Base-by-base conservation (phyloP, 1,284 basidiomycete species). In the Ceratorhiza oryzae-sativae region DNA sequence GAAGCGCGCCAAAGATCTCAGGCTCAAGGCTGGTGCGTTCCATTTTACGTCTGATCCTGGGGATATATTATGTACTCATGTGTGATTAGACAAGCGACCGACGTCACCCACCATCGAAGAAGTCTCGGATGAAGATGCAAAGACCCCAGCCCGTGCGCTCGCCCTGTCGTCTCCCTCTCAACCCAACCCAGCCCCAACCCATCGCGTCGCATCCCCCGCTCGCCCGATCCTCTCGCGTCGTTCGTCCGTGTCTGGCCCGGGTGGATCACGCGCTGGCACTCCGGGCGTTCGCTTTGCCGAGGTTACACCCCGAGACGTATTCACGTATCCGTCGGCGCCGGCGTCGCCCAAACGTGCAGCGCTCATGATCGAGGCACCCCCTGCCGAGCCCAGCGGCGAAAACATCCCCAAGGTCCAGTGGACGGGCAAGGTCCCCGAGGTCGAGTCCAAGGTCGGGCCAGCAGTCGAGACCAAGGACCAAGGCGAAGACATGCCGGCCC, bases 321-420 rank as follows among this genome's bases (percentile, higher is more conserved):
- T 91, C 77, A 88, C 93, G 0, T 93, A 93, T 76, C 89, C 91
- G 76, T 92, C 91, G 23, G 88, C 87, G 0, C 91, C 91, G 1
- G 82, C 89, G 1, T 92, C 92, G 2, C 91, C 91, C 0, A 85
- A 85, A 49, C 84, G 83, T 73, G 73, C 81, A 0, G 75, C 86
- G 2, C 79, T 81, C 0, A 76, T 84, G 0, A 77, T 82, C 8
- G 82, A 84, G 2, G 82, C 86, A n/a, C 86, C 88, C 0, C 82
- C 90, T 0, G 65, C 62, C 3, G 86, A 88, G 0, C 79, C 83
- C 5, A 41, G 36, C 9, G 78, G 76, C 5, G 72, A 71, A 42
- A 42, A 59, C 20, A 34, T 63, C 2, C 51, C 71, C 18, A 71
- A 72, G 27, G 30, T 71, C 20, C 53, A 48, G 20, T 73, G 67